These are phyloP conservation scores for Leccinum cinnamomeum DNA, from an alignment of 1,284 basidiomycete species.

Conservation along the genomic window DNA sequence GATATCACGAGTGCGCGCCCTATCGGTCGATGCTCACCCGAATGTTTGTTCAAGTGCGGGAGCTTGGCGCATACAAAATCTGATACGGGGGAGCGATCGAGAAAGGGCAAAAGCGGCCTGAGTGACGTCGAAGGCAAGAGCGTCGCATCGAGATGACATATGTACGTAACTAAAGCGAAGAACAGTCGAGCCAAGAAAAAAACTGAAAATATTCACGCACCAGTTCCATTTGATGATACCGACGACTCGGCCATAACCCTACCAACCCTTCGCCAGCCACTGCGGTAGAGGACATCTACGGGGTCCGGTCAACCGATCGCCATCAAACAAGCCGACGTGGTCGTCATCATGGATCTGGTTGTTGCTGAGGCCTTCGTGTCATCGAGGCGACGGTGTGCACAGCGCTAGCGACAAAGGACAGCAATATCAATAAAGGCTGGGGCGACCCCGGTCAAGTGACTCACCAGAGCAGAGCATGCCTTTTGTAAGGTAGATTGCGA, in stretches of 20 bases:
- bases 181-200: constrained; percentile 9
- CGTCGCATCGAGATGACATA: neutral
- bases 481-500: too few species aligned
- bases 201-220: constrained; percentile 67
- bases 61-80: constrained; percentile 93
- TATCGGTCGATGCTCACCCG: constrained; percentile 72
- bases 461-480: too few species aligned
- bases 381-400: too few species aligned
- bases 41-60: constrained; percentile 87
- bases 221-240: constrained; percentile 95
- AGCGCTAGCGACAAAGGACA: too few species aligned
- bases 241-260: constrained; percentile 68
- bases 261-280: too few species aligned
- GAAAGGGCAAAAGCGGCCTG: constrained; percentile 95
- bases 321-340: too few species aligned
- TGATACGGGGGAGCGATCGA: constrained; percentile 89
- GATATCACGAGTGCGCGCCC: constrained; percentile 86
- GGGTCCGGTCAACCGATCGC: too few species aligned
- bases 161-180: neutral
- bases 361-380: too few species aligned
- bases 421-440: too few species aligned
- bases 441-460: too few species aligned
- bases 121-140: neutral
- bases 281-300: too few species aligned
- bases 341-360: too few species aligned